Conservation (phyloP, 257 asterid genomes). For the Coffea canephora region DNA sequence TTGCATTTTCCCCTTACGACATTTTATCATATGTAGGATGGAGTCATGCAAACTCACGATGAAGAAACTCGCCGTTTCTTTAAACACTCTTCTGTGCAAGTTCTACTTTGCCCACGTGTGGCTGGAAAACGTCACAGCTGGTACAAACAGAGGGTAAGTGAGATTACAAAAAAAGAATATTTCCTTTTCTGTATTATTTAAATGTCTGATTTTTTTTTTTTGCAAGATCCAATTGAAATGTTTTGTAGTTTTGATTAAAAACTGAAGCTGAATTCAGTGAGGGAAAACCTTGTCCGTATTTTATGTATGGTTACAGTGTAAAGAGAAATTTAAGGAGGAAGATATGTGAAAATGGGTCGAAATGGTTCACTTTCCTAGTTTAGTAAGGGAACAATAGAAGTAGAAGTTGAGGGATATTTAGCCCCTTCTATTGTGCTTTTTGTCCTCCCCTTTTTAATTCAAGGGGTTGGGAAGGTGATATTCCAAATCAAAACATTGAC, state of each 20-base stretch:
- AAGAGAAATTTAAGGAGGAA: background rate
- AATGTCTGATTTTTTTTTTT: background rate
- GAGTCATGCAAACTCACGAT: slow-evolving; percentile 97
- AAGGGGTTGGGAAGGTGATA: background rate
- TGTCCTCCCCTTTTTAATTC: background rate
- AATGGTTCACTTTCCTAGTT: background rate
- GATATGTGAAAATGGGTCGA: background rate
- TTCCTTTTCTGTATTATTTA: background rate
- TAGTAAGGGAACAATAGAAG: background rate
- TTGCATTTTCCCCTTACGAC: background rate
- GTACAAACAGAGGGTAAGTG: slow-evolving; percentile 80
- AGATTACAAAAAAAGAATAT: slow-evolving; percentile 11
- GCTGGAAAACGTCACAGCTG: slow-evolving; percentile 99
- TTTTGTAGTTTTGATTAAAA: background rate
- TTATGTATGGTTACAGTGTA: background rate
- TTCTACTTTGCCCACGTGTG: slow-evolving; percentile 87
- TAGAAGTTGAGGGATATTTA: background rate
- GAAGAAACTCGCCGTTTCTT: slow-evolving; percentile 94
- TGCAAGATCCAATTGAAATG: background rate
- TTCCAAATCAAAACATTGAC: background rate
- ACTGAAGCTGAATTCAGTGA: background rate
- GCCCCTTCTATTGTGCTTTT: background rate
- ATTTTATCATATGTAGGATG: slow-evolving; percentile 57
- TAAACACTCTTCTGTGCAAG: slow-evolving; percentile 95
- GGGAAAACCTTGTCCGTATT: background rate